A percentile compares a stretch with the other conserved stretches of the same genome.
Conservation (phyloP, 768 basidiomycete species). For the Myochromella boudieri region DNA sequence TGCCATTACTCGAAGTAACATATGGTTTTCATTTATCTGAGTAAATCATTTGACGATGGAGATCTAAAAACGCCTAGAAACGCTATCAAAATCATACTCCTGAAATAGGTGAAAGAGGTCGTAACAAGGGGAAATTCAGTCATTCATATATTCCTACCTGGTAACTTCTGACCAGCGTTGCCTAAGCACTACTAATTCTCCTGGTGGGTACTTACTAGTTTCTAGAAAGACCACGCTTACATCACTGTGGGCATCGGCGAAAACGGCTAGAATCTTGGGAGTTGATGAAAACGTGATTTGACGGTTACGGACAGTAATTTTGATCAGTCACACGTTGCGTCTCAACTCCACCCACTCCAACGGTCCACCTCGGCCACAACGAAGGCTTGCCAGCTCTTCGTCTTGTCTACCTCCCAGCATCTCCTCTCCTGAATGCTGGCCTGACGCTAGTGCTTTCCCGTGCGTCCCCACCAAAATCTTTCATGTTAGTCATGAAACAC, state of each 20-base stretch:
- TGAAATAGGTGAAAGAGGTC: no score
- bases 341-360: neutral
- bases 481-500: constrained; percentile 8
- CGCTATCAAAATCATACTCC: no score
- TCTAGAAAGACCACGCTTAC: no score
- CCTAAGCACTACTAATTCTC: neutral
- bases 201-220: neutral
- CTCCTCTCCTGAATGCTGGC: constrained; percentile 14
- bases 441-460: constrained; percentile 5
- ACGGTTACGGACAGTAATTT: constrained; percentile 10
- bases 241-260: neutral
- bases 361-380: constrained; percentile 5
- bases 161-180: neutral
- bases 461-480: neutral
- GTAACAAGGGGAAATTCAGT: no score
- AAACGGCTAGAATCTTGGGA: neutral
- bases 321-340: constrained; percentile 16
- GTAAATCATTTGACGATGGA: no score
- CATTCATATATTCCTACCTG: no score
- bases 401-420: neutral
- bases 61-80: no score
- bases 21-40: no score
- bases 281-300: constrained; percentile 11
- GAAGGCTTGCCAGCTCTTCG: neutral
- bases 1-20: no score